phyloP scores from a whole-genome alignment of 352 stramenopile species.

The Plasmopara viticola region DNA sequence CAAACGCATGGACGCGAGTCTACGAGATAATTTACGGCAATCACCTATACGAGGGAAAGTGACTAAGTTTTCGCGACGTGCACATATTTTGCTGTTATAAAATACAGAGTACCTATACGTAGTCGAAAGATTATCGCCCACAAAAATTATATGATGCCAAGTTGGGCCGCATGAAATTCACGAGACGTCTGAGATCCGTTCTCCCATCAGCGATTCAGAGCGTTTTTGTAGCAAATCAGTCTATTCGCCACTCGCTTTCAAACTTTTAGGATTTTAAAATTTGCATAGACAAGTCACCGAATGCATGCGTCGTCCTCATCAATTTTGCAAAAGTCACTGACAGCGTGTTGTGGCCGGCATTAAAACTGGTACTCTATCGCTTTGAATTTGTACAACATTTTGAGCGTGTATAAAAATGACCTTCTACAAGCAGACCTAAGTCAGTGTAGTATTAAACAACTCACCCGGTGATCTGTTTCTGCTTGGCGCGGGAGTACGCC shows the following conservation, averaged over 20 bases:
- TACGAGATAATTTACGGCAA: constrained; percentile 10
- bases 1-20: constrained; percentile 5
- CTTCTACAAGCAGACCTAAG: constrained; percentile 4
- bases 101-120: not conserved
- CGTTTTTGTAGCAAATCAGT: constrained; percentile 4
- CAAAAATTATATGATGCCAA: constrained; percentile 12
- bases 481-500: constrained; percentile 9
- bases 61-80: constrained; percentile 14
- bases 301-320: constrained; percentile 4
- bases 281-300: not conserved
- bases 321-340: constrained; percentile 8
- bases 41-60: constrained; percentile 9
- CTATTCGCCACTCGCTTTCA: constrained; percentile 3
- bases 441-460: constrained; percentile 11
- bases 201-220: constrained; percentile 2
- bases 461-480: constrained; percentile 4
- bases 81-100: constrained; percentile 10
- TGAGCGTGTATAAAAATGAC: constrained; percentile 7
- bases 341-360: not conserved
- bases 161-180: constrained; percentile 3
- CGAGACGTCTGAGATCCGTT: not conserved
- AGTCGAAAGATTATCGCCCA: constrained; percentile 7
- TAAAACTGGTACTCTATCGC: constrained; percentile 9
- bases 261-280: constrained; percentile 5
- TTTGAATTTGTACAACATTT: constrained; percentile 16